Conservation (phyloP, 1,139 yeast species). For the Hemisphaericaspora lyxosophila region DNA sequence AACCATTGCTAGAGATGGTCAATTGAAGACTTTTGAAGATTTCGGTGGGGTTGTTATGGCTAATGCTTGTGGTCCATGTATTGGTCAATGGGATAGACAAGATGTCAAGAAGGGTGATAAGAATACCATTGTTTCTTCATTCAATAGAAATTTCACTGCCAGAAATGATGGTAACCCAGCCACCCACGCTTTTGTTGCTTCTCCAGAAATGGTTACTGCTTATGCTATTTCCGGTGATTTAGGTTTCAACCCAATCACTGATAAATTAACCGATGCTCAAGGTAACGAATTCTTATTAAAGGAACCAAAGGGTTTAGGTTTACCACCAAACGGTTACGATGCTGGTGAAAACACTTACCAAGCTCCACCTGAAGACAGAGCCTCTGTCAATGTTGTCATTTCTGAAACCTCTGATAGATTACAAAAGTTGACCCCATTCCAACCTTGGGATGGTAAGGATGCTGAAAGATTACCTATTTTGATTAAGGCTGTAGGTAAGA, state of each 20-base stretch:
- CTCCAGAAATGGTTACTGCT: slow-evolving; percentile 97
- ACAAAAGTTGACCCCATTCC: slow-evolving; percentile 51
- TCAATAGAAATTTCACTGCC: slow-evolving; percentile 98
- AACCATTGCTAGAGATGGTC: slow-evolving; percentile 97
- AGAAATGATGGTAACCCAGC: slow-evolving; percentile 99
- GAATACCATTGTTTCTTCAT: slow-evolving; percentile 97
- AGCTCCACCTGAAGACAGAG: slow-evolving; percentile 93
- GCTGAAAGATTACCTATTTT: slow-evolving; percentile 86
- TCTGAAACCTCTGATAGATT: slow-evolving; percentile 75
- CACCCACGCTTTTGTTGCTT: slow-evolving; percentile 96
- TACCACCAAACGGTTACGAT: slow-evolving; percentile 91
- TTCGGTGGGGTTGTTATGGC: slow-evolving; percentile 96
- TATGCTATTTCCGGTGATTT: slow-evolving; percentile 96
- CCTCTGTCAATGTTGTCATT: slow-evolving; percentile 69
- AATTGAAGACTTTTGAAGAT: slow-evolving; percentile 82
- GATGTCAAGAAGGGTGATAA: slow-evolving; percentile 97
- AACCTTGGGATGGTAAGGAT: slow-evolving; percentile 93
- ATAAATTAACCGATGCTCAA: slow-evolving; percentile 86
- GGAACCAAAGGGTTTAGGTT: slow-evolving; percentile 90
- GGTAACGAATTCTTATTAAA: slow-evolving; percentile 94
- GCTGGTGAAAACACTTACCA: slow-evolving; percentile 95
- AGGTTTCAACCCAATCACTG: slow-evolving; percentile 97
- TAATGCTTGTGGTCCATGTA: slow-evolving; percentile 99
- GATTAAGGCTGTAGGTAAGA: slow-evolving; percentile 95
- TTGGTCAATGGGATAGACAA: slow-evolving; percentile 99